These are phyloP conservation scores for Diplodia scrobiculata DNA, from an alignment of 2,329 filamentous ascomycete genomes.

Conservation along the genomic window DNA sequence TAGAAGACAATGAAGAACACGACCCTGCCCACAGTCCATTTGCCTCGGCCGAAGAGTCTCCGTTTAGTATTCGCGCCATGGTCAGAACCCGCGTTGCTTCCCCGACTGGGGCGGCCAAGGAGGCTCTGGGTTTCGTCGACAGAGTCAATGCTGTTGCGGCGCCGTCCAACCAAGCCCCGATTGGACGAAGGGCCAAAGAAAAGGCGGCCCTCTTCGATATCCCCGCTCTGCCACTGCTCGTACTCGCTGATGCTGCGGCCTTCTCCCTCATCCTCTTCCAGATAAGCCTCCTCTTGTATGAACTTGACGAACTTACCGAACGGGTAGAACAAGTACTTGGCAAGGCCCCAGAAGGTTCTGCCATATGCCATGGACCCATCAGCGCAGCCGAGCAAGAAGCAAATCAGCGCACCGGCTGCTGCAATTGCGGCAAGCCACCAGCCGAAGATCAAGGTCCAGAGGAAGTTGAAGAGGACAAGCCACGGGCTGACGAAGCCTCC, in stretches of 20 bases:
- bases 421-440: slow-evolving; percentile 91
- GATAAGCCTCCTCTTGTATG: slow-evolving; percentile 89
- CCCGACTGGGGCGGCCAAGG: slow-evolving; percentile 67
- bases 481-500: slow-evolving; percentile 82
- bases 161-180: slow-evolving; percentile 80
- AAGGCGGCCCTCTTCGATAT: slow-evolving; percentile 89
- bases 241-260: slow-evolving; percentile 97
- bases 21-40: slow-evolving; percentile 93
- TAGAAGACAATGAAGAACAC: slow-evolving; percentile 98
- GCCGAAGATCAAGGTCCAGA: slow-evolving; percentile 90
- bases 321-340: slow-evolving; percentile 87
- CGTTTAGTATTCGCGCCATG: slow-evolving; percentile 52
- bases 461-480: slow-evolving; percentile 82
- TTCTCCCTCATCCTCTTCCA: slow-evolving; percentile 92
- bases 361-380: slow-evolving; percentile 84
- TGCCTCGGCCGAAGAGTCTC: slow-evolving; percentile 87
- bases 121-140: slow-evolving; percentile 87
- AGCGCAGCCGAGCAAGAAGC: slow-evolving; percentile 76
- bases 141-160: slow-evolving; percentile 86
- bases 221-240: slow-evolving; percentile 97
- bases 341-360: slow-evolving; percentile 77
- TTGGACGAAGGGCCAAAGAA: slow-evolving; percentile 83
- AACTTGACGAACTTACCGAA: slow-evolving; percentile 96
- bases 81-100: slow-evolving; percentile 47
- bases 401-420: slow-evolving; percentile 72